Percentiles rank a stretch among this genome's conserved stretches.
phyloP scores from a whole-genome alignment of 2,329 filamentous ascomycete species.

The Echinosphaeria canescens region DNA sequence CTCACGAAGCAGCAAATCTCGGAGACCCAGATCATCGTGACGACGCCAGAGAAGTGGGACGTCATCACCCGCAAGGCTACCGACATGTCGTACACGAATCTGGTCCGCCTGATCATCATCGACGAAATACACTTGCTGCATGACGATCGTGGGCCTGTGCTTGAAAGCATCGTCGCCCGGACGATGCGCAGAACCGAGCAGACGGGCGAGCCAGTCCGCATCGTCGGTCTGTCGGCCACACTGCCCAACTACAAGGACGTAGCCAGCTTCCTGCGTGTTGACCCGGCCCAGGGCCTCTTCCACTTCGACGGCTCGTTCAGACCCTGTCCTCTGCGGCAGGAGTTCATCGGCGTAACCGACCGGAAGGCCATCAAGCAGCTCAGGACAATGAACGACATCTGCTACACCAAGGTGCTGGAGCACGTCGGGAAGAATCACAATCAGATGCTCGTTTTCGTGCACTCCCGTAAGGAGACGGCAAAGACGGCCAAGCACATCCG shows the following conservation, averaged over 20 bases:
- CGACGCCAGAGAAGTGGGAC: constrained; percentile 97
- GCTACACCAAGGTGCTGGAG: constrained; percentile 92
- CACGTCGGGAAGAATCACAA: constrained; percentile 85
- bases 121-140: constrained; percentile 97
- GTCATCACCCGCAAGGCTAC: constrained; percentile 97
- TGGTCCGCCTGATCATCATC: constrained; percentile 91
- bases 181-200: constrained; percentile 88
- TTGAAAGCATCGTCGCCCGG: constrained; percentile 91
- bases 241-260: constrained; percentile 95
- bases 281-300: constrained; percentile 69
- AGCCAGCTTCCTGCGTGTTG: constrained; percentile 81
- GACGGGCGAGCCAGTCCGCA: constrained; percentile 77
- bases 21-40: constrained; percentile 95
- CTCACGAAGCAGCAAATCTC: constrained; percentile 97
- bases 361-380: constrained; percentile 98
- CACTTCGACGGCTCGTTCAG: constrained; percentile 91
- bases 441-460: constrained; percentile 98
- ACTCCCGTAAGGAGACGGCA: constrained; percentile 93
- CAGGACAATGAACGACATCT: constrained; percentile 98
- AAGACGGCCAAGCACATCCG: constrained; percentile 94
- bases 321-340: constrained; percentile 85
- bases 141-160: constrained; percentile 87
- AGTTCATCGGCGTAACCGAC: constrained; percentile 93
- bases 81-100: constrained; percentile 87
- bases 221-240: constrained; percentile 85